A percentile compares a stretch with the other conserved stretches of the same genome.
phyloP scores from a whole-genome alignment of 108 stramenopile species.

The Cyclotella sp. region DNA sequence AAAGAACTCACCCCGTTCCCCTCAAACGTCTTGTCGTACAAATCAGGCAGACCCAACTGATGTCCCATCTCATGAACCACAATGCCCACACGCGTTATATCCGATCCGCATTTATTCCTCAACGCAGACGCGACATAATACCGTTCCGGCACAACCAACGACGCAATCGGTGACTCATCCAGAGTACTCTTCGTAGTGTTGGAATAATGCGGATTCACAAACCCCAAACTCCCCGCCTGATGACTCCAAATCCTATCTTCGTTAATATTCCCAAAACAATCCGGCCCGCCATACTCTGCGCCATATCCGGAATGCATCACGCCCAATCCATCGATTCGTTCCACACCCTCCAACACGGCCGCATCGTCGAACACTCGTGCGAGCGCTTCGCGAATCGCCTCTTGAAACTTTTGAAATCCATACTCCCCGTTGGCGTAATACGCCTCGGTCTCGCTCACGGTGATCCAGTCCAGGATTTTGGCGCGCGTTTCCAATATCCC shows the following conservation, averaged over 20 bases:
- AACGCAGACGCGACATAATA: conserved; percentile 51
- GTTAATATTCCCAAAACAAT: conserved; percentile 45
- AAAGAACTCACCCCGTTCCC: conserved; percentile 19
- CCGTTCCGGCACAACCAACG: conserved; percentile 24
- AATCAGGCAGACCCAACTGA: conserved; percentile 55
- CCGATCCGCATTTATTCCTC: conserved; percentile 40
- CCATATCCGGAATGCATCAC: conserved; percentile 80
- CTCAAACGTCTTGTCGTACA: conserved; percentile 48
- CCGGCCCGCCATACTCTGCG: conserved; percentile 65
- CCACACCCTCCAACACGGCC: conserved; percentile 24
- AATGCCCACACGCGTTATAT: conserved; percentile 56
- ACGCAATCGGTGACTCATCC: background rate
- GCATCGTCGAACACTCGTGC: conserved; percentile 4
- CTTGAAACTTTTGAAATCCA: conserved; percentile 36
- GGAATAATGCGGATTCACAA: conserved; percentile 19
- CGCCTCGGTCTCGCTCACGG: conserved; percentile 51
- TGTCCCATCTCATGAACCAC: conserved; percentile 57
- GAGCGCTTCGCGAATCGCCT: conserved; percentile 40
- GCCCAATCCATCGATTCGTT: conserved; percentile 58
- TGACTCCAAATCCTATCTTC: conserved; percentile 59
- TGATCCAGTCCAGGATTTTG: conserved; percentile 55
- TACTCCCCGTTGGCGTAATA: conserved; percentile 59
- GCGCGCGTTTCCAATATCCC: conserved; percentile 27
- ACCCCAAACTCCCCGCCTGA: conserved; percentile 42
- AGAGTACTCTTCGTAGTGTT: background rate